phyloP scores from a whole-genome alignment of 306 rosid genomes.

The Ormosia emarginata region DNA sequence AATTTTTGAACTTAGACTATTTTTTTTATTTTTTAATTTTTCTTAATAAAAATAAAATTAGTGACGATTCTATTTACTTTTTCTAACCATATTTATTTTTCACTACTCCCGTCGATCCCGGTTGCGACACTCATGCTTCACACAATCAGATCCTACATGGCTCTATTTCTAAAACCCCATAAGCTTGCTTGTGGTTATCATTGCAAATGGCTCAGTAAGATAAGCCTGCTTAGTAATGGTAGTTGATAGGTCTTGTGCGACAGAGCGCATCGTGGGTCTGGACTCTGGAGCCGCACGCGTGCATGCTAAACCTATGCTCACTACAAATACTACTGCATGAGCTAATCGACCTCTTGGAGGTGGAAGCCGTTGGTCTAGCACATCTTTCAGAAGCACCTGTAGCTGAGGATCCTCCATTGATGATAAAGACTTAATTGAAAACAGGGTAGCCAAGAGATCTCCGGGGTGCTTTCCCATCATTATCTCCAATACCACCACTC shows the following conservation, averaged over 20 bases:
- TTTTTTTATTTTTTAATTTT: no score
- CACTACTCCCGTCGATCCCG: no score
- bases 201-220: slow-evolving; percentile 31
- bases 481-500: slow-evolving; percentile 59
- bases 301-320: slow-evolving; percentile 52
- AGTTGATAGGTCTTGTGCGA: slow-evolving; percentile 56
- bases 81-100: no score
- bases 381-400: slow-evolving; percentile 43
- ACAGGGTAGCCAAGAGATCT: slow-evolving; percentile 33
- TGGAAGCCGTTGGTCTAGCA: slow-evolving; percentile 54
- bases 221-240: slow-evolving; percentile 4
- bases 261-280: slow-evolving; percentile 61
- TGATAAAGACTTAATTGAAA: slow-evolving; percentile 10
- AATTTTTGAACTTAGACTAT: no score
- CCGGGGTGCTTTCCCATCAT: slow-evolving; percentile 73
- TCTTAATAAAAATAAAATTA: no score
- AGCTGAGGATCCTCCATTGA: neutral
- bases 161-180: slow-evolving; percentile 25
- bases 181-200: slow-evolving; percentile 33
- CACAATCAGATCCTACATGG: neutral
- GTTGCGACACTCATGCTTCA: no score
- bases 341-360: slow-evolving; percentile 44
- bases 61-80: no score
- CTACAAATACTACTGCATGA: slow-evolving; percentile 36
- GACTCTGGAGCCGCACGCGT: slow-evolving; percentile 41